Conservation (phyloP, 371 early-diverging fungal genomes). For the Hamiltosporidium tvaerminnensis region DNA sequence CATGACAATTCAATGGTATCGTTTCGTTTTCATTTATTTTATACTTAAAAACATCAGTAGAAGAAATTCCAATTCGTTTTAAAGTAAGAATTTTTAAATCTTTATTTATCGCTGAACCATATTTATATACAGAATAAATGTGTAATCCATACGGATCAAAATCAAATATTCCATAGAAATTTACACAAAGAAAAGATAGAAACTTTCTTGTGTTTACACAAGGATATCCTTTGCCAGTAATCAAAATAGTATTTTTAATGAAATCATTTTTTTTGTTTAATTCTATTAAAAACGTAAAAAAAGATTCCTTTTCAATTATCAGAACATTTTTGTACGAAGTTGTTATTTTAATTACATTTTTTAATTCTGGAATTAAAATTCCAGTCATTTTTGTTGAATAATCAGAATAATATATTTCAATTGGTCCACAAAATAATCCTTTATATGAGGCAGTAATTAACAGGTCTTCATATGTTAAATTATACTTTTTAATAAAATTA, state of each 20-base stretch:
- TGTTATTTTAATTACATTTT: constrained; percentile 4
- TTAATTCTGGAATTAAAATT: constrained; percentile 48
- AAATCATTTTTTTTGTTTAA: background rate
- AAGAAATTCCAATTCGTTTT: constrained; percentile 32
- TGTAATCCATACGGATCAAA: constrained; percentile 51
- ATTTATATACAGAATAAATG: constrained; percentile 43
- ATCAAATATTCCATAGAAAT: constrained; percentile 45
- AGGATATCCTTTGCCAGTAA: constrained; percentile 53
- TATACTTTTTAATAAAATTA: constrained; percentile 10
- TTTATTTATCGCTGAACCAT: constrained; percentile 9
- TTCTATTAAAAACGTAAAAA: constrained; percentile 26
- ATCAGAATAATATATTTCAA: constrained; percentile 3
- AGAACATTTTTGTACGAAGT: constrained; percentile 8
- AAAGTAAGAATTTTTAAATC: constrained; percentile 14
- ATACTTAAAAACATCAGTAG: constrained; percentile 20
- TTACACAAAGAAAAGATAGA: constrained; percentile 15
- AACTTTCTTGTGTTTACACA: constrained; percentile 44
- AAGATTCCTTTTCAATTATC: constrained; percentile 51
- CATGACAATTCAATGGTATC: constrained; percentile 5
- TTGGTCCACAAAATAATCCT: constrained; percentile 40
- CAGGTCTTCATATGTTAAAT: constrained; percentile 11
- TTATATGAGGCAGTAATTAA: constrained; percentile 37
- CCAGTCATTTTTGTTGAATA: background rate
- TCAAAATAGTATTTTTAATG: constrained; percentile 16
- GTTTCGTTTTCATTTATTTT: constrained; percentile 5